Base-by-base conservation (phyloP, 345 rosid genomes). In the Clarkia xantiana region DNA sequence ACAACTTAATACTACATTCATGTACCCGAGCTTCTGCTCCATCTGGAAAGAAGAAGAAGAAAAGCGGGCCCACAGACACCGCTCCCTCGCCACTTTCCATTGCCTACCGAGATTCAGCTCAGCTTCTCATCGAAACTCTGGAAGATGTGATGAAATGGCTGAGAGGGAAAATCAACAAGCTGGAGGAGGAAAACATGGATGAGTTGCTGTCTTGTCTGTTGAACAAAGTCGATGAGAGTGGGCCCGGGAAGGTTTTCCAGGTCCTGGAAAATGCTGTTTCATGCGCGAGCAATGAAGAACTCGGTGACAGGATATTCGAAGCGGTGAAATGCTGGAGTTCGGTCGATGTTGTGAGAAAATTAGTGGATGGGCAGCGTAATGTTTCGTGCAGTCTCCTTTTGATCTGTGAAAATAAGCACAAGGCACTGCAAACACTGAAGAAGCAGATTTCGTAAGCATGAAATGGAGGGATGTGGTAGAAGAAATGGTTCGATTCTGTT, bases 11-110 rank as follows among this genome's bases (percentile, higher is more conserved):
- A 23, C 67, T 93, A 29, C 96, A 82, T 61, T 81, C 86, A 17
- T 79, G 75, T 42, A 72, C 79, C 19, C 85, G 96, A 25, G 64
- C 76, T 7, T 74, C 72, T 42, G 61, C 73, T 64, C 96, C 96
- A 49, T 69, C 90, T 42, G 96, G 96, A 64, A 86, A 82, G 73
- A 93, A 87, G 70, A 91, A 86, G 78, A 93, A 87, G 79, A 91
- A 82, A 70, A 62, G 73, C 44, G 88, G 75, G 53, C 53, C 67
- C 10, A 6, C 66, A 3, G 95, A 80, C 40, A 84, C 67, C 19
- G 53, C 76, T 7, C 39, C 69, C 52, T 62, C 79, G 12, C 71
- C 62, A 0, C 47, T 76, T 44, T 65, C 66, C 14, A 59, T 52
- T 61, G 65, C 67, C 16, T 56, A 75, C 44, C 72, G 76, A 51